A percentile compares a stretch with the other conserved stretches of the same genome.
Evolutionary conservation across 805 yeast species (phyloP).

Genomic region (Candida dajiaensis): DNA sequence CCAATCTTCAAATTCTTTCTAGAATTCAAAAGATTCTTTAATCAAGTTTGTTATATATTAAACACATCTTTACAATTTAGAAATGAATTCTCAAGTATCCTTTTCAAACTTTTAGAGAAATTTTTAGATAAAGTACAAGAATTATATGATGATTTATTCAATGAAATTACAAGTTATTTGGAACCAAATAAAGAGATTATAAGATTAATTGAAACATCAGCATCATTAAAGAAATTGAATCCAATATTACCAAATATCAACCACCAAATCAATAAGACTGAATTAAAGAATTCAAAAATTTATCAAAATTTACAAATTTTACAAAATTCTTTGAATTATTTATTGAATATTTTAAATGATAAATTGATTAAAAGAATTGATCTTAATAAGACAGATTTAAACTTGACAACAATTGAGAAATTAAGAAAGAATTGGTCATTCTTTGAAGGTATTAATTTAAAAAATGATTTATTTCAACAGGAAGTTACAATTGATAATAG

Average conservation of each 20-base stretch:
- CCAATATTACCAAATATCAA: constrained; percentile 1
- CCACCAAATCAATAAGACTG: constrained; percentile 14
- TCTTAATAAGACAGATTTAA: constrained; percentile 22
- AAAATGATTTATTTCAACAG: constrained; percentile 12
- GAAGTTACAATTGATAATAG: background rate
- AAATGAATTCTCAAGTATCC: constrained; percentile 18
- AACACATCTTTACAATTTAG: constrained; percentile 25
- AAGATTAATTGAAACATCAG: constrained; percentile 1
- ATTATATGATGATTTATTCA: constrained; percentile 17
- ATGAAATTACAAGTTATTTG: constrained; percentile 15
- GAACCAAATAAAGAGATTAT: constrained; percentile 21
- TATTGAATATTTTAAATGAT: constrained; percentile 19
- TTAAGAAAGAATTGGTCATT: constrained; percentile 34
- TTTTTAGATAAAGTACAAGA: constrained; percentile 21
- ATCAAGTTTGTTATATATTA: constrained; percentile 16
- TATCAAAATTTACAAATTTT: constrained; percentile 33
- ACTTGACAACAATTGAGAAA: constrained; percentile 25
- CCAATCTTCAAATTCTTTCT: constrained; percentile 15
- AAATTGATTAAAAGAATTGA: constrained; percentile 16
- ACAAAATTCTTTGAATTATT: constrained; percentile 31
- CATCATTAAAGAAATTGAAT: too few relatives aligned
- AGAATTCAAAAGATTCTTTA: constrained; percentile 18
- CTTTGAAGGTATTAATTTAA: constrained; percentile 28
- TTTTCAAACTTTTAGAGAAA: constrained; percentile 18
- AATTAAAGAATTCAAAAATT: constrained; percentile 16